These are phyloP conservation scores for Termitomyces sp. DNA, from an alignment of 768 basidiomycete species.

Conservation along the genomic window DNA sequence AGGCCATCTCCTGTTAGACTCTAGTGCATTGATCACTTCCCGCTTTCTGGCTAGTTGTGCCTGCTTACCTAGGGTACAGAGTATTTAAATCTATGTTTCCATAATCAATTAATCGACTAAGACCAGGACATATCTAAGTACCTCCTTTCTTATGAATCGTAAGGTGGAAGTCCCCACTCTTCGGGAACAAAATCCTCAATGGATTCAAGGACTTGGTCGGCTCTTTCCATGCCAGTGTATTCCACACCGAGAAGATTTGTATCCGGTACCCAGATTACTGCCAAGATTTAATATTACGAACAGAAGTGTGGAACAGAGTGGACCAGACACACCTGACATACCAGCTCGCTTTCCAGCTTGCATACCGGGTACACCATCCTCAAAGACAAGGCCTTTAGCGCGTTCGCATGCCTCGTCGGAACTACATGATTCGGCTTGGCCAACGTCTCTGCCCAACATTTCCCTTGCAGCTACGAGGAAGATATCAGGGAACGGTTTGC, in stretches of 20 bases:
- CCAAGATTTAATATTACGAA: neutral
- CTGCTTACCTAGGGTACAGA: neutral
- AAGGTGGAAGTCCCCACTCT: conserved; percentile 81
- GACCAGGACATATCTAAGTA: neutral
- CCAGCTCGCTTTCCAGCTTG: conserved; percentile 81
- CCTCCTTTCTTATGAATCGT: conserved; percentile 16
- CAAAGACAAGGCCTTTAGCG: conserved; percentile 70
- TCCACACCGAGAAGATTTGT: conserved; percentile 52
- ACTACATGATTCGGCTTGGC: conserved; percentile 35
- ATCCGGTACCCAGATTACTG: conserved; percentile 88
- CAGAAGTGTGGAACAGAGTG: neutral
- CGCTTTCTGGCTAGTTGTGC: neutral
- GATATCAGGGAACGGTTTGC: conserved; percentile 84
- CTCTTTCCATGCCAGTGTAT: conserved; percentile 42
- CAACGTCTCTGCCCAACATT: conserved; percentile 54
- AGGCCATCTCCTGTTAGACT: neutral
- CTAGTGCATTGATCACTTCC: neutral
- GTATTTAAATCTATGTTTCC: neutral
- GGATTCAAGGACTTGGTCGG: conserved; percentile 58
- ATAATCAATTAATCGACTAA: neutral
- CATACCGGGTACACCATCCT: conserved; percentile 76
- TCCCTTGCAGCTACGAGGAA: conserved; percentile 71
- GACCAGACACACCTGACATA: conserved; percentile 63
- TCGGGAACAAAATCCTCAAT: conserved; percentile 77
- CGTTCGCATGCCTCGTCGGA: conserved; percentile 42